Base-by-base conservation (phyloP, 805 yeast genomes). In the Nakazawaea wickerhamii region DNA sequence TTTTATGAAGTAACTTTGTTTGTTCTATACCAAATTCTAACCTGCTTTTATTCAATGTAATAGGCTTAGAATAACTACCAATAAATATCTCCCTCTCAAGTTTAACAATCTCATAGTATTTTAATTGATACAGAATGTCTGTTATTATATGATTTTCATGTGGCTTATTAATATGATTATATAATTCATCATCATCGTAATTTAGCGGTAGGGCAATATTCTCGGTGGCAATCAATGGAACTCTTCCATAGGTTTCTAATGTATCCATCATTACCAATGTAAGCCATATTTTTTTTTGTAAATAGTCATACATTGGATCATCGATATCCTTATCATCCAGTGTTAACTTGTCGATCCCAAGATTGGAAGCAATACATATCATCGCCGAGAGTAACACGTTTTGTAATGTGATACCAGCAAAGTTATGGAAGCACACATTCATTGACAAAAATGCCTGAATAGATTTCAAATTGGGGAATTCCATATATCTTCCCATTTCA, bases 381-480 rank as follows among this genome's bases (percentile, higher is more conserved):
- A 32, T 32, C 25, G 26, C 36, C 18, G 18, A 4, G 10, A 19
- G 26, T 19, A 32, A 13, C 13, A 32, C 18, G 14, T 32, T 32
- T 20, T 32, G 36, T 19, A 32, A n/a, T 9, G 7, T 14, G 23
- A 32, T 18, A n/a, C 36, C 36, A 9, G 26, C 18, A 15, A 32
- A 32, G n/a, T 32, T 32, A 32, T 32, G 36, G 25, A 19, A 32
- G 20, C 20, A 14, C 5, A 32, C n/a, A 14, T 32, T 32, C 36
- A 32, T 14, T 7, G 20, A 5, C 10, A 32, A 13, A 13, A 32
- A 32, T 4, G n/a, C 26, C 14, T 32, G 36, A 6, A 32, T 32
- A 5, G 36, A 5, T 19, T 32, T 32, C 15, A 32, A 11, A 13
- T 32, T 32, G 7, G 36, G 36, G 7, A 19, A 19, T 9, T 18